These are phyloP conservation scores for Pneumocystis oryctolagi DNA, from an alignment of 1,139 yeast species.

Conservation along the genomic window DNA sequence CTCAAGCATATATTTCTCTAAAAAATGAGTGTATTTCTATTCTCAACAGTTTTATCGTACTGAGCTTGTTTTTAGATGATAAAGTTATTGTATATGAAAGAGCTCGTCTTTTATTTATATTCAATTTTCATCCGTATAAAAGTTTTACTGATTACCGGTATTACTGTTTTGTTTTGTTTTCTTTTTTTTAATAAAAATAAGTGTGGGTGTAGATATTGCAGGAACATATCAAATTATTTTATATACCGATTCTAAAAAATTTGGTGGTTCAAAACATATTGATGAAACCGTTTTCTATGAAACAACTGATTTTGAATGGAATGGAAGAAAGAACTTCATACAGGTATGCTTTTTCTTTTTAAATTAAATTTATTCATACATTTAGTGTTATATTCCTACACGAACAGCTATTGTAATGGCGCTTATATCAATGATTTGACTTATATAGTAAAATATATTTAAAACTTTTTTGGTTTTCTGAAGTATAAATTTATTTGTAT, in stretches of 20 bases:
- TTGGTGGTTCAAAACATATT: constrained; percentile 73
- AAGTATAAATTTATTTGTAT: neutral
- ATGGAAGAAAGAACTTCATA: constrained; percentile 56
- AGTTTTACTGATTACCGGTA: constrained; percentile 31
- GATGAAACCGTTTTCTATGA: constrained; percentile 38
- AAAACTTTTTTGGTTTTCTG: neutral
- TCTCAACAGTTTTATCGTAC: neutral
- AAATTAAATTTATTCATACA: neutral
- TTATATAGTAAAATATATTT: neutral
- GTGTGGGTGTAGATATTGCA: constrained; percentile 69
- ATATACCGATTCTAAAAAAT: constrained; percentile 49
- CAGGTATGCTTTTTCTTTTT: constrained; percentile 40
- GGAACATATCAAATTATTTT: constrained; percentile 66
- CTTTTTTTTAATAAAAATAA: constrained; percentile 46
- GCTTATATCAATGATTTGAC: constrained; percentile 10
- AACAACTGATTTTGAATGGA: constrained; percentile 69
- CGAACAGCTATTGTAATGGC: constrained; percentile 71
- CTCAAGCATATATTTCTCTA: constrained; percentile 27
- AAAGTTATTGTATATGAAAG: constrained; percentile 82
- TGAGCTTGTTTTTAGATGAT: constrained; percentile 28
- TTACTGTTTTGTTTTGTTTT: neutral
- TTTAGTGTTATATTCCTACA: constrained; percentile 38
- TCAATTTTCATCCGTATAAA: constrained; percentile 76
- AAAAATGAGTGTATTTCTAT: neutral
- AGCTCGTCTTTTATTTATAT: constrained; percentile 66